Evolutionary conservation across 495 filamentous ascomycete genomes (phyloP).

Genomic region (Aspergillus conjunctus): DNA sequence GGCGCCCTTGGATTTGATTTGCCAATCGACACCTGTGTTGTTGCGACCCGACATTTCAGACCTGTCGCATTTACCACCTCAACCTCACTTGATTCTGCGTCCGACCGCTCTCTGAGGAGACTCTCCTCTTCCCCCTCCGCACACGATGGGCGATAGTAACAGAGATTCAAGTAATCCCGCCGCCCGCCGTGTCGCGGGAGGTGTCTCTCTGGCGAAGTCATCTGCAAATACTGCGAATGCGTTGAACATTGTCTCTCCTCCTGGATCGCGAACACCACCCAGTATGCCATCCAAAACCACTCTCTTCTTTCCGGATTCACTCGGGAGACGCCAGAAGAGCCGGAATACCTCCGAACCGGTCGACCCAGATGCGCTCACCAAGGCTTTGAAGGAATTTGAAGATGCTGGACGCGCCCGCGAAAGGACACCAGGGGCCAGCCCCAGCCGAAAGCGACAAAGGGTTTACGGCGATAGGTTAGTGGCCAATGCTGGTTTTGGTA

Average conservation of each 20-base stretch:
- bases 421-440: conserved; percentile 72
- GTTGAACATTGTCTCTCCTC: conserved; percentile 43
- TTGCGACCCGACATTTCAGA: conserved; percentile 22
- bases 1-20: conserved; percentile 12
- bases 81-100: conserved; percentile 17
- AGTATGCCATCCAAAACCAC: conserved; percentile 46
- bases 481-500: conserved; percentile 12
- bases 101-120: conserved; percentile 25
- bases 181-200: conserved; percentile 20
- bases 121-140: conserved; percentile 4
- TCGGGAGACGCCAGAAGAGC: conserved; percentile 28
- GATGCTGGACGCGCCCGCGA: conserved; percentile 63
- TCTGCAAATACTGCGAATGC: conserved; percentile 26
- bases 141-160: conserved; percentile 30
- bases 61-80: conserved; percentile 28
- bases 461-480: conserved; percentile 80
- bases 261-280: conserved; percentile 49
- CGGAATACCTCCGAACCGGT: conserved; percentile 56
- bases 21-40: conserved; percentile 15
- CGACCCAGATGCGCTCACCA: conserved; percentile 62
- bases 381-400: conserved; percentile 65
- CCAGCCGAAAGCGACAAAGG: conserved; percentile 82
- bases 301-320: conserved; percentile 41
- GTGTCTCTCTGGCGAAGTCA: conserved; percentile 22
- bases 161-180: conserved; percentile 21